Percentiles rank a stretch among this genome's conserved stretches.
Conservation (phyloP, 352 stramenopile genomes). For the Phytopythium delawarense region DNA sequence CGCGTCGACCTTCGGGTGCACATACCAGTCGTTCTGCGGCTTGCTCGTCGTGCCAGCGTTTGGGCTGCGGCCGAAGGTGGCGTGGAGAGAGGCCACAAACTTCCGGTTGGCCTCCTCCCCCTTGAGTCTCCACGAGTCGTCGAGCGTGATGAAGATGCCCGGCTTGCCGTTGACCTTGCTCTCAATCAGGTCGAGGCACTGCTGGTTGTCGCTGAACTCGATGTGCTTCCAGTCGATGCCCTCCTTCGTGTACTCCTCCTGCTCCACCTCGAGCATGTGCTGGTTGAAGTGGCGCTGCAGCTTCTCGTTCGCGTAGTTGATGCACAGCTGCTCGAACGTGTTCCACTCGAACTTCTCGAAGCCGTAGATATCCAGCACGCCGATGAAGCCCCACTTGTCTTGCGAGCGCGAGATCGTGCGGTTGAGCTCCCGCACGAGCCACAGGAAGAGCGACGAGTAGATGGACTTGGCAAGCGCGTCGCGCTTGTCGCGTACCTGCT, state of each 20-base stretch:
- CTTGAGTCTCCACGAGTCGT: conserved; percentile 95
- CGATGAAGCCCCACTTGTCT: conserved; percentile 91
- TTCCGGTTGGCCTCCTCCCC: conserved; percentile 90
- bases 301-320: conserved; percentile 97
- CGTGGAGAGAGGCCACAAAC: conserved; percentile 87
- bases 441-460: conserved; percentile 91
- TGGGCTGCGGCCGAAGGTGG: conserved; percentile 68
- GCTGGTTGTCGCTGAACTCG: conserved; percentile 93
- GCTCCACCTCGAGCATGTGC: conserved; percentile 96
- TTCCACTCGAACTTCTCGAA: conserved; percentile 97
- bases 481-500: conserved; percentile 85
- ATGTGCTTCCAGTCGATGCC: conserved; percentile 92
- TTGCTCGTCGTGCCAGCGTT: conserved; percentile 54
- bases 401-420: conserved; percentile 78
- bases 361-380: conserved; percentile 97
- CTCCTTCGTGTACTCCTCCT: conserved; percentile 97
- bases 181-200: conserved; percentile 92
- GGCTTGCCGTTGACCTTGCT: conserved; percentile 86
- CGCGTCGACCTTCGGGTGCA: conserved; percentile 90
- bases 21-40: conserved; percentile 83
- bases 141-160: conserved; percentile 93
- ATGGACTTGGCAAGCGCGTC: conserved; percentile 91
- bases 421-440: conserved; percentile 90
- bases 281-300: conserved; percentile 93
- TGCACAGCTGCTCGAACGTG: conserved; percentile 96